phyloP scores from a whole-genome alignment of 108 stramenopile genomes.

The Cyclotella cryptica region DNA sequence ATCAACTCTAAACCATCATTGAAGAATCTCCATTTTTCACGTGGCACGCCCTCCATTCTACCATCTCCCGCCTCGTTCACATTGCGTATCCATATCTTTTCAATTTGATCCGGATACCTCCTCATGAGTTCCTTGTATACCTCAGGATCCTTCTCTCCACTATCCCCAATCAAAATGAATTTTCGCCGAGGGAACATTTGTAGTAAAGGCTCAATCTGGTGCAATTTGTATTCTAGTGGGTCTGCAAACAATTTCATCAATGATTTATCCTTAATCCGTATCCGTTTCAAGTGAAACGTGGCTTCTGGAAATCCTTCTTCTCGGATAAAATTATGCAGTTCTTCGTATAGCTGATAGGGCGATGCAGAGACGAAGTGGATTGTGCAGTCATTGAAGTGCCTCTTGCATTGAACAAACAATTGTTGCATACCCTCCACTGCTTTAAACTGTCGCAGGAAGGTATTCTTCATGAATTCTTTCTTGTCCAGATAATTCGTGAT shows the following conservation, averaged over 20 bases:
- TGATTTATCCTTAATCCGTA: constrained; percentile 45
- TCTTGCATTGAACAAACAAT: constrained; percentile 32
- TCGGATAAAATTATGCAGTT: constrained; percentile 32
- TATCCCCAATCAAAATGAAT: constrained; percentile 58
- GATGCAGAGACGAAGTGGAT: constrained; percentile 57
- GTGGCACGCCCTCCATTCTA: constrained; percentile 27
- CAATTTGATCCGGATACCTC: constrained; percentile 53
- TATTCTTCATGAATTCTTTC: constrained; percentile 52
- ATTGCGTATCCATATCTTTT: constrained; percentile 47
- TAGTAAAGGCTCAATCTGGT: constrained; percentile 37
- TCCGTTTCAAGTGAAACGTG: constrained; percentile 52
- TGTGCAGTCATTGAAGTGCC: constrained; percentile 23
- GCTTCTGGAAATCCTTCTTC: constrained; percentile 47
- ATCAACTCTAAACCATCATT: constrained; percentile 19
- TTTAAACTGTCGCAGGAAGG: constrained; percentile 51
- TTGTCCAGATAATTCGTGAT: constrained; percentile 51
- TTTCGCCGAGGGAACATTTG: constrained; percentile 38
- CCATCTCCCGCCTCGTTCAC: constrained; percentile 20
- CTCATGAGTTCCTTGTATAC: constrained; percentile 40
- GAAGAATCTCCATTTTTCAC: constrained; percentile 24
- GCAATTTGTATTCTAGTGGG: constrained; percentile 44
- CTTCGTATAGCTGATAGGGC: constrained; percentile 56
- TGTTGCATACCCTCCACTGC: constrained; percentile 55
- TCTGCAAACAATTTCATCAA: constrained; percentile 51
- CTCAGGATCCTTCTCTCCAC: constrained; percentile 59